Base-by-base conservation (phyloP, 1,284 basidiomycete species). In the Trametes hirsuta region DNA sequence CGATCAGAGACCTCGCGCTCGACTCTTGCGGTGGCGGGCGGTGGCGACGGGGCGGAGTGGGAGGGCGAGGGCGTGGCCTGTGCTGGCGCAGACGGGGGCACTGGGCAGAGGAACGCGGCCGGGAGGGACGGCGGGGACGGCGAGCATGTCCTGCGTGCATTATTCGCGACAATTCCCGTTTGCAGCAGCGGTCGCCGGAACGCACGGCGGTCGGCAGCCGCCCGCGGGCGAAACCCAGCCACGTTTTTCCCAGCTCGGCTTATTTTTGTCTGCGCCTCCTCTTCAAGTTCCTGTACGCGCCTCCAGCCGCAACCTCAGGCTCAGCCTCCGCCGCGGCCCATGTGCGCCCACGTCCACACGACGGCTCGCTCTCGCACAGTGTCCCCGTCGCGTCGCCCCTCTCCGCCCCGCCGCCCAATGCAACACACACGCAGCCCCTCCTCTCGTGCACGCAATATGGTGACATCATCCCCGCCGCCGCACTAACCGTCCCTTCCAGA, bases 391-490 rank as follows among this genome's bases (percentile, higher is more conserved):
- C 14, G 3, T 40, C 47, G 41, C 18, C 35, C 8, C 22, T 15
- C 41, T 51, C 41, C 5, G 41, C 44, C 49, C 44, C 21, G 18
- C 25, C 5, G 18, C 21, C 18, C 18, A 25, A 9, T 18, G 15
- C n/a, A 42, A 30, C 4, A 30, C 30, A 30, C 35, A 24, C 48
- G 8, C 22, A 2, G 14, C 30, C 14, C 6, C n/a, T 18, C 21
- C 46, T 37, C 41, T 42, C 48, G 42, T 36, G 47, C 42, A 52
- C 35, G 48, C 55, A 15, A 52, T 51, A 51, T 41, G 47, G 51
- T 64, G 63, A 64, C 57, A 59, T 64, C 63, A 61, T 57, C 9
- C 42, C 37, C 15, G 24, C 18, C 18, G 25, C 35, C 42, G 34
- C 53, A 24, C 53, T 54, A 48, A 34, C 47, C n/a, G 49, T 35